Base-by-base conservation (phyloP, 73 alveolate genomes). In the Blepharisma japonicum region DNA sequence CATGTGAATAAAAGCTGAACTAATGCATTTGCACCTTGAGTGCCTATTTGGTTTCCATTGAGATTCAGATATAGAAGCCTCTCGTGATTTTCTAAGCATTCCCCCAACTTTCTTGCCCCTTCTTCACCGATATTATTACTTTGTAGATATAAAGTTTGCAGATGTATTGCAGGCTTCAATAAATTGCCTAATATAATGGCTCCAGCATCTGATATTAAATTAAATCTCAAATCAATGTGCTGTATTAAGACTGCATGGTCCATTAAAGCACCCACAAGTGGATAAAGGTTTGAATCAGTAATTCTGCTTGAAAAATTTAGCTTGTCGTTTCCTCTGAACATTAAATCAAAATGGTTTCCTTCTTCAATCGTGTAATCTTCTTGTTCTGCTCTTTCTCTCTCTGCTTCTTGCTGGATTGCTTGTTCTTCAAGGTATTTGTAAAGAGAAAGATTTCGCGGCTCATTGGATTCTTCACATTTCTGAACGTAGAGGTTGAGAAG, bases 21-120 rank as follows among this genome's bases (percentile, higher is more conserved):
- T 49, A 96, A 88, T 68, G 91, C 86, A 95, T 94, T 92, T 39
- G 97, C 96, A 23, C 99, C 99, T 38, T 91, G 91, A 42, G 98
- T 96, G 82, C 94, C 89, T 56, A 96, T 87, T 51, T 81, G 83
- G 81, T 96, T 96, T 25, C 92, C 85, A 79, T 93, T 91, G 23
- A 96, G 66, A 86, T 96, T 96, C 68, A 96, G 77, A 85, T 96
- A 92, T 71, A 86, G 91, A 18, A 96, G 86, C 39, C 84, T 78
- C 55, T 81, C 81, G 81, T 93, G 91, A 7, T 90, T 90, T 83
- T 89, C 81, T 55, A 96, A 85, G 6, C 94, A 92, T 68, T 96
- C 96, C 38, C 97, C 96, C 68, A 96, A 71, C 77, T 81, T 81
- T 82, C 93, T 91, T n/a, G 98, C 94, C 6, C 99, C 99, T 45